Evolutionary conservation across 129 eudicot genomes (phyloP).

Genomic region (Artemisia argyi): DNA sequence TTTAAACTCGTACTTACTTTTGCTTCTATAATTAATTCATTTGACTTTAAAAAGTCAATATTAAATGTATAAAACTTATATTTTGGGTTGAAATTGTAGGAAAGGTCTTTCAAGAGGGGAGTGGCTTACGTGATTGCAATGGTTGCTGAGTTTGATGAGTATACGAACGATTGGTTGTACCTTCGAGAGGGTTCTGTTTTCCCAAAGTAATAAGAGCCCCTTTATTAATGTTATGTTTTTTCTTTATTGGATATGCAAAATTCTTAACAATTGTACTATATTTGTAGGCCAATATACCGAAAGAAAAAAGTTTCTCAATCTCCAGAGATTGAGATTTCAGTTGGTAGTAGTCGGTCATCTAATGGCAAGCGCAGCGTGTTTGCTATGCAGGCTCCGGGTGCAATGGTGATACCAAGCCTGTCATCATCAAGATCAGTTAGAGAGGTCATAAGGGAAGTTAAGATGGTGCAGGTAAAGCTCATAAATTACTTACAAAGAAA

Average conservation of each 20-base stretch:
- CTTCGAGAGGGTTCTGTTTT: conserved; percentile 93
- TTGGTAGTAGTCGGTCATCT: conserved; percentile 39
- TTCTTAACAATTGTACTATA: conserved; percentile 8
- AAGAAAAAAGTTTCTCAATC: conserved; percentile 55
- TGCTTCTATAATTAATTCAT: background rate
- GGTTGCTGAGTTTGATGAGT: conserved; percentile 98
- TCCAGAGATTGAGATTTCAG: conserved; percentile 53
- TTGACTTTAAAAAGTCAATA: background rate
- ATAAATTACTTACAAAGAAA: background rate
- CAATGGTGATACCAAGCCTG: conserved; percentile 68
- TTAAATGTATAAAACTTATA: background rate
- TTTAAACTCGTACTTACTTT: conserved; percentile 9
- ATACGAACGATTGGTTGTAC: conserved; percentile 93
- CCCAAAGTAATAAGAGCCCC: conserved; percentile 68
- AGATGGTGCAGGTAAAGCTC: conserved; percentile 84
- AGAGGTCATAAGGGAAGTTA: conserved; percentile 82
- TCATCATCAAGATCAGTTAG: conserved; percentile 78
- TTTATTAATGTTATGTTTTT: background rate
- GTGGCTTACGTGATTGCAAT: conserved; percentile 84
- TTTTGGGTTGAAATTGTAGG: conserved; percentile 46
- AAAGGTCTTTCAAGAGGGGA: conserved; percentile 83
- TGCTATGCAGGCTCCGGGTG: conserved; percentile 54
- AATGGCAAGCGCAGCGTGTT: conserved; percentile 39
- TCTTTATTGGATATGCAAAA: background rate
- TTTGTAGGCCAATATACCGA: conserved; percentile 82